phyloP scores from a whole-genome alignment of 805 yeast species.

The Tetrapisispora namnaoensis region DNA sequence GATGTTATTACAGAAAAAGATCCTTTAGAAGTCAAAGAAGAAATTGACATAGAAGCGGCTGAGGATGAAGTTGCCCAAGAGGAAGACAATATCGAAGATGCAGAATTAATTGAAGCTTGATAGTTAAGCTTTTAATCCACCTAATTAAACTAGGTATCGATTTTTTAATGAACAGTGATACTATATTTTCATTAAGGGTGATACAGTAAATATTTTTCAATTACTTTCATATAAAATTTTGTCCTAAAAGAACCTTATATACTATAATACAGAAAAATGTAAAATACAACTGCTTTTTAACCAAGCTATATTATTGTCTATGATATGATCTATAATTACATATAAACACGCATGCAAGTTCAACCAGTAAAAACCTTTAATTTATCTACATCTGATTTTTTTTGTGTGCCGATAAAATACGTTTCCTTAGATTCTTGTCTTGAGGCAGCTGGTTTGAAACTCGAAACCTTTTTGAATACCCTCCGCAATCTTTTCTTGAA shows the following conservation, averaged over 20 bases:
- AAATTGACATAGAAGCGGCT: slow-evolving; percentile 10
- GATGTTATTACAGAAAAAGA: slow-evolving; percentile 19
- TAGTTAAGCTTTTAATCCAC: too few relatives aligned
- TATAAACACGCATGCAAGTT: neutral
- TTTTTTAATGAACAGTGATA: neutral
- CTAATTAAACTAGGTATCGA: neutral
- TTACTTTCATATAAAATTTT: slow-evolving; percentile 1
- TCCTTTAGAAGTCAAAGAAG: slow-evolving; percentile 14
- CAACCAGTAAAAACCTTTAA: slow-evolving; percentile 32
- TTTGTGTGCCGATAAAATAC: slow-evolving; percentile 62
- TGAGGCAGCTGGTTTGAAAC: slow-evolving; percentile 76
- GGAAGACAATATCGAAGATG: slow-evolving; percentile 9
- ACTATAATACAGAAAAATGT: neutral
- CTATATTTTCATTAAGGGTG: neutral
- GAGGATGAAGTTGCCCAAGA: slow-evolving; percentile 11
- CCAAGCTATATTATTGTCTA: neutral
- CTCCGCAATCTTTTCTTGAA: slow-evolving; percentile 50
- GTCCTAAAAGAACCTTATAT: neutral
- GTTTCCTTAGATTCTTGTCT: slow-evolving; percentile 72
- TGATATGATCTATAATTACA: too few relatives aligned
- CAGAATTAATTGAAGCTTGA: slow-evolving; percentile 3
- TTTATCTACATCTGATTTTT: slow-evolving; percentile 36
- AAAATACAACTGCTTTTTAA: neutral
- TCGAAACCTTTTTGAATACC: slow-evolving; percentile 52
- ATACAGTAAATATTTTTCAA: slow-evolving; percentile 1